Conservation (phyloP, 2,329 filamentous ascomycete genomes). For the Microdochium nivale region DNA sequence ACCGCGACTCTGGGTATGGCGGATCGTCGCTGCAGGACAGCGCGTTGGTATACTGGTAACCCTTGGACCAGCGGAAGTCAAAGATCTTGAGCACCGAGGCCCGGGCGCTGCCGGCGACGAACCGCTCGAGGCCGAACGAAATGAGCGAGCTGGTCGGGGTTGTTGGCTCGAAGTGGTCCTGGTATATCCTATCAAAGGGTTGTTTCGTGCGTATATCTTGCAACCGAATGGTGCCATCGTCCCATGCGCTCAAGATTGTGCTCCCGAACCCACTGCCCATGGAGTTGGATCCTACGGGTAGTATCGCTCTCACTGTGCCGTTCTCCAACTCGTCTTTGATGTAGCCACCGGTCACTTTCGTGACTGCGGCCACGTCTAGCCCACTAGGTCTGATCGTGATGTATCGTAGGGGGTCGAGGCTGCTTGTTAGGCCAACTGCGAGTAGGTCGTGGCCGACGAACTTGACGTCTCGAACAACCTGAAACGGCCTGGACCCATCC, state of each 20-base stretch:
- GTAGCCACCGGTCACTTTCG: constrained; percentile 20
- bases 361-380: constrained; percentile 24
- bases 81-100: constrained; percentile 38
- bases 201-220: constrained; percentile 41
- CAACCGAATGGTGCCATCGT: constrained; percentile 42
- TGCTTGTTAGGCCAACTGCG: constrained; percentile 35
- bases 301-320: constrained; percentile 34
- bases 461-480: constrained; percentile 25
- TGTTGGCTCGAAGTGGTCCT: constrained; percentile 42
- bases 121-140: constrained; percentile 40
- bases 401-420: constrained; percentile 33
- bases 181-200: constrained; percentile 36
- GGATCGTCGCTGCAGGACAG: constrained; percentile 31
- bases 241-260: constrained; percentile 42
- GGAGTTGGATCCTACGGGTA: constrained; percentile 28
- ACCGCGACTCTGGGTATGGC: constrained; percentile 26
- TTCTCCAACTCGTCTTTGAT: constrained; percentile 14
- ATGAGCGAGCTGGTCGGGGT: constrained; percentile 37
- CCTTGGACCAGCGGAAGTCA: constrained; percentile 41
- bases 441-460: constrained; percentile 36
- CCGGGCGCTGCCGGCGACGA: constrained; percentile 38
- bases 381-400: constrained; percentile 37
- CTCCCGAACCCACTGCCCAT: constrained; percentile 23
- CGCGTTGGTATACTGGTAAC: constrained; percentile 38
- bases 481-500: constrained; percentile 10